A percentile compares a stretch with the other conserved stretches of the same genome.
Evolutionary conservation across 352 stramenopile species (phyloP).

Genomic region (Albugo candida): DNA sequence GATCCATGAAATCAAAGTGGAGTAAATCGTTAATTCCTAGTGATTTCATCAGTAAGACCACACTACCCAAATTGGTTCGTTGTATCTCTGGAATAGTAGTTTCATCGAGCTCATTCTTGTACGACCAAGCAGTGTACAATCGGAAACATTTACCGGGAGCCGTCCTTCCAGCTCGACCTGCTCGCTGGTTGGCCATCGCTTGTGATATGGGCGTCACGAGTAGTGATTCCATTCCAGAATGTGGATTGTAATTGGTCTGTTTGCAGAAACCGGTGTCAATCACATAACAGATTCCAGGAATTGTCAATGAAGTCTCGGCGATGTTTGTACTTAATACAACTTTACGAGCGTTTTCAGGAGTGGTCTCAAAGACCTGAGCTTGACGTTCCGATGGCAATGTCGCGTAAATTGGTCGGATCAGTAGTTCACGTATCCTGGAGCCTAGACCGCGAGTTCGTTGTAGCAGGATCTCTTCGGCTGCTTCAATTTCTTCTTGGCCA

Average conservation of each 20-base stretch:
- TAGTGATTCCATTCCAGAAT: conserved; percentile 96
- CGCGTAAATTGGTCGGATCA: conserved; percentile 98
- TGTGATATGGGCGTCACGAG: conserved; percentile 95
- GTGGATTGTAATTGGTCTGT: conserved; percentile 99
- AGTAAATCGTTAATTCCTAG: conserved; percentile 98
- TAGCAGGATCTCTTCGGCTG: conserved; percentile 87
- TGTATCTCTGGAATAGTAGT: conserved; percentile 99
- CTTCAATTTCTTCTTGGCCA: conserved; percentile 97
- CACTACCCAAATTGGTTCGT: conserved; percentile 87
- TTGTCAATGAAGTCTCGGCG: conserved; percentile 98
- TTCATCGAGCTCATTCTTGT: conserved; percentile 94
- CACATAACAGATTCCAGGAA: conserved; percentile 99
- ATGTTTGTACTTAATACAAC: conserved; percentile 99
- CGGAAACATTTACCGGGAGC: conserved; percentile 89
- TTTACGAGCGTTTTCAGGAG: conserved; percentile 85
- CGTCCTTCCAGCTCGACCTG: conserved; percentile 84
- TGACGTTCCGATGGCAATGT: conserved; percentile 96
- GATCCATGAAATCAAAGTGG: conserved; percentile 99
- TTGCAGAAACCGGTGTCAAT: conserved; percentile 99
- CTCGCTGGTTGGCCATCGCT: conserved; percentile 86
- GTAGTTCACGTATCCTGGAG: conserved; percentile 93
- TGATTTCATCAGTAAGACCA: conserved; percentile 96
- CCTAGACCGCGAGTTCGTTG: conserved; percentile 87
- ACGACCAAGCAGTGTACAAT: conserved; percentile 96
- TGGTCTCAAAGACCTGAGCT: conserved; percentile 98